Base-by-base conservation (phyloP, 2,329 filamentous ascomycete genomes). In the Arthrobotrys megalospora region DNA sequence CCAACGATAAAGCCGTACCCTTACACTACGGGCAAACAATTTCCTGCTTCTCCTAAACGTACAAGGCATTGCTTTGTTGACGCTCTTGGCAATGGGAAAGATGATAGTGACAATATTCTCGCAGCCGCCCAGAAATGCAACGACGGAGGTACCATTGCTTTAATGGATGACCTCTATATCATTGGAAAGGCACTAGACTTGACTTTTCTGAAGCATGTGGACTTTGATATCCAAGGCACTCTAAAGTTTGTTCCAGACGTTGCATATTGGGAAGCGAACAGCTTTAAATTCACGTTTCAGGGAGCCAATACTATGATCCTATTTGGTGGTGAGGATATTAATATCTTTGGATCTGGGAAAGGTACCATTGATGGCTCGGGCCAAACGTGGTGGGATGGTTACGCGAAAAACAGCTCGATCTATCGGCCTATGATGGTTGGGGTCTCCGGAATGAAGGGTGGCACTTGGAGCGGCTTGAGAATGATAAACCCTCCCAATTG, bases 291-390 rank as follows among this genome's bases (percentile, higher is more conserved):
- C 24, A 55, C 21, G 3, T 72, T 89, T 84, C 91, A 92, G 81
- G 91, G 91, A 78, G 87, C 88, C 4, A 90, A 88, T 0, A 89
- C 89, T 1, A 91, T 91, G 85, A 92, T 90, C 86, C 87, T 89
- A 82, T 86, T 91, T 47, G 90, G 90, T 41, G 90, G 91, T 41
- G 85, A 87, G 19, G 90, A 89, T 83, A 88, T 93, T 10, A 90
- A 91, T 75, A 87, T 93, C 53, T 92, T 91, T 76, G 91, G 91
- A 0, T 89, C 88, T 14, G 89, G 89, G 50, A 88, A 86, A 11
- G 83, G 68, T 47, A 65, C 58, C 6, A 38, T 91, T 6, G 87
- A 92, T 81, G 91, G 91, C 12, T 90, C 90, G 69, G 89, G 89
- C 0, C 89, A 91, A 81, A 86, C 86, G 0, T 90, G 90, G 88